Evolutionary conservation across 345 rosid genomes (phyloP).

Genomic region (Brassica cretica): DNA sequence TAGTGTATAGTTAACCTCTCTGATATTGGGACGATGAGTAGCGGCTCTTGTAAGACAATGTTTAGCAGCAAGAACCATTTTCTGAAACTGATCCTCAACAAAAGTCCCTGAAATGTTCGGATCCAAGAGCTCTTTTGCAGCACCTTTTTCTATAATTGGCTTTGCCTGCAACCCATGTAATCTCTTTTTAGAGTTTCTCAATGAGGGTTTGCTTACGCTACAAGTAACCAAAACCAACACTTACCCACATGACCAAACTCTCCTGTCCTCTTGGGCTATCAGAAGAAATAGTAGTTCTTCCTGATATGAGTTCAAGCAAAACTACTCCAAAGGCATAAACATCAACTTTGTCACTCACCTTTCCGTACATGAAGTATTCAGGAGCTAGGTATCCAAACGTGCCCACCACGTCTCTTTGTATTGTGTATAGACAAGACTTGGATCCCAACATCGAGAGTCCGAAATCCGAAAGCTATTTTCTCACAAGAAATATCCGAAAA

Average conservation of each 20-base stretch:
- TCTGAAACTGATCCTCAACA: conserved; percentile 61
- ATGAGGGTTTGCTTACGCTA: not conserved
- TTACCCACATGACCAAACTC: conserved; percentile 96
- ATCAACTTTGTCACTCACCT: conserved; percentile 87
- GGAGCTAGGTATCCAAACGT: conserved; percentile 99
- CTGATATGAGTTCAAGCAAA: conserved; percentile 81
- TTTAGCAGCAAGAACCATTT: conserved; percentile 75
- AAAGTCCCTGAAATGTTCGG: conserved; percentile 51
- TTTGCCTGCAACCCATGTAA: conserved; percentile 64
- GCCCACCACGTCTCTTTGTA: conserved; percentile 70
- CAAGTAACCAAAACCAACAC: conserved; percentile 32
- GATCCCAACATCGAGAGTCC: conserved; percentile 93
- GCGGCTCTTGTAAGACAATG: conserved; percentile 72
- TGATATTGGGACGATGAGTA: conserved; percentile 76
- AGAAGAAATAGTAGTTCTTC: conserved; percentile 70
- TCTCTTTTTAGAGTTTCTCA: conserved; percentile 17
- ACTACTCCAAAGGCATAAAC: conserved; percentile 94
- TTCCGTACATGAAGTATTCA: conserved; percentile 94
- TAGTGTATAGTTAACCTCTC: conserved; percentile 48
- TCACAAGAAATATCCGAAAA: not conserved
- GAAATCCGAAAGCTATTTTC: conserved; percentile 75
- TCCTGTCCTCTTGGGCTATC: conserved; percentile 61
- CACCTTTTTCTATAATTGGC: conserved; percentile 58
- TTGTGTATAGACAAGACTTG: conserved; percentile 54
- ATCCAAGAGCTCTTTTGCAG: conserved; percentile 62